Percentiles rank a stretch among this genome's conserved stretches.
Conservation (phyloP, 2,329 filamentous ascomycete genomes). For the Trichoderma guizhouense region DNA sequence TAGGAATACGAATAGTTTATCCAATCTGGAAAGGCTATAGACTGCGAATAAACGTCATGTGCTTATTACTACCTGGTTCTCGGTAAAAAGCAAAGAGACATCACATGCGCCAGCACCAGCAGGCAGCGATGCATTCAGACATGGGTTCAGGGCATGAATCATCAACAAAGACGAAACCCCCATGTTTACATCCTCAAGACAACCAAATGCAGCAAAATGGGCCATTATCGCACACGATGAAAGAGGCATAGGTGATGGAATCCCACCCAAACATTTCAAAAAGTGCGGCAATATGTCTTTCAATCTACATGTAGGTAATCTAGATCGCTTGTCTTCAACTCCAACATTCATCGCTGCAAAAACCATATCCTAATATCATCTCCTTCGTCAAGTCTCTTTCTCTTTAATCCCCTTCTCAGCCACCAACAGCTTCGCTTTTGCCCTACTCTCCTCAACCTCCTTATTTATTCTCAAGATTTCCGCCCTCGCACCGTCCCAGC, state of each 20-base stretch:
- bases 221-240: fast-evolving
- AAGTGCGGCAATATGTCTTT: not conserved
- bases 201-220: not conserved
- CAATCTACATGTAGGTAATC: not conserved
- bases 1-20: not conserved
- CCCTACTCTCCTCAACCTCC: not conserved
- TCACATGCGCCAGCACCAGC: not conserved
- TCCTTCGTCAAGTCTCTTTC: not conserved
- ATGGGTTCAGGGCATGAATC: not conserved
- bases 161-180: not conserved
- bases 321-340: not conserved
- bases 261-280: not conserved
- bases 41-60: not conserved
- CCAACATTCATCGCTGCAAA: not conserved
- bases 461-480: slow-evolving; percentile 3
- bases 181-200: not conserved
- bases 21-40: not conserved
- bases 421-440: not conserved
- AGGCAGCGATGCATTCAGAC: not conserved
- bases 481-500: slow-evolving; percentile 22
- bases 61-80: not conserved
- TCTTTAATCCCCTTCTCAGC: not conserved
- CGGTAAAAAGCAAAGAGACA: not conserved
- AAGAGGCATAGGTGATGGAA: not conserved
- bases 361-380: not conserved